These are phyloP conservation scores for Amphibolis antarctica DNA, from an alignment of 106 monocot species.

Conservation along the genomic window DNA sequence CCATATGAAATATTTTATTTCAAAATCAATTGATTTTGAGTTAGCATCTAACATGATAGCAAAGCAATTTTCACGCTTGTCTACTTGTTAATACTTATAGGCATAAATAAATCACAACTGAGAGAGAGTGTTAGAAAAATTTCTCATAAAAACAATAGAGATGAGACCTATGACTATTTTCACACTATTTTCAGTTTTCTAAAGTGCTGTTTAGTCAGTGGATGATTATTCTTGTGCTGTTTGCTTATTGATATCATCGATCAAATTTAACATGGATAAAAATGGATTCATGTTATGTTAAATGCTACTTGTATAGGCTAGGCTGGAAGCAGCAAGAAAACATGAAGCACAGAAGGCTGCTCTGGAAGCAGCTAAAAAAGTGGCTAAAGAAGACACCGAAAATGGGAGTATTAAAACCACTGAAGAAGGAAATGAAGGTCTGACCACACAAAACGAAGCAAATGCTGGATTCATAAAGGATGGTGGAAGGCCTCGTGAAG, in stretches of 20 bases:
- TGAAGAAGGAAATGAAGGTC: background rate
- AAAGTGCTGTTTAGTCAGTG: too few species aligned
- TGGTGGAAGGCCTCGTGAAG: background rate
- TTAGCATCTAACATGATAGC: too few species aligned
- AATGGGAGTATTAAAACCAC: background rate
- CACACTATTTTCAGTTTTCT: too few species aligned
- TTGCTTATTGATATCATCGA: background rate
- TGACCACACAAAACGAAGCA: background rate
- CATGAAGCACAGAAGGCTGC: slow-evolving; percentile 2
- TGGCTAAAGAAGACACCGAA: background rate
- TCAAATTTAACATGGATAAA: background rate
- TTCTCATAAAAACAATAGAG: too few species aligned
- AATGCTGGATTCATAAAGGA: background rate
- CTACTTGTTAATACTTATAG: too few species aligned
- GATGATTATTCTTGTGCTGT: too few species aligned
- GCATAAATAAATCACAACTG: too few species aligned
- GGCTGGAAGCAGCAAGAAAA: background rate
- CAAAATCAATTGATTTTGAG: too few species aligned
- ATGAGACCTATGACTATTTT: too few species aligned
- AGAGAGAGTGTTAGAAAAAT: too few species aligned
- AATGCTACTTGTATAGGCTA: background rate
- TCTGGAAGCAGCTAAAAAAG: background rate
- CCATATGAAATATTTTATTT: too few species aligned
- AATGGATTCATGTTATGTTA: background rate
- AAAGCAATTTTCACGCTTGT: too few species aligned